Percentiles rank a stretch among this genome's conserved stretches.
Conservation (phyloP, 768 basidiomycete species). For the Rossbeevera mucosa region DNA sequence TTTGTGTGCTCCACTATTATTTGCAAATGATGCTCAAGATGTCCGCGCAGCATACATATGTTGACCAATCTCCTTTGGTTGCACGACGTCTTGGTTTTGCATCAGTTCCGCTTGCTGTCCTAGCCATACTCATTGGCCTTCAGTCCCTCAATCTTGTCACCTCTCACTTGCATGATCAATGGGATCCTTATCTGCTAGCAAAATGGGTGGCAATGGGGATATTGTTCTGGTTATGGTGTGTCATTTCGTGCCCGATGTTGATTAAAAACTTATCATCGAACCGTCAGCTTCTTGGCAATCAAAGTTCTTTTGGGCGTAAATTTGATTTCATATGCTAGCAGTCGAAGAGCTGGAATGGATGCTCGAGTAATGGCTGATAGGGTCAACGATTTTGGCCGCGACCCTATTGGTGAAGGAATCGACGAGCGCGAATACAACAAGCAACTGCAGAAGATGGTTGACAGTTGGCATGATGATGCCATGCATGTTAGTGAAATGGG, state of each 20-base stretch:
- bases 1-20: conserved; percentile 21
- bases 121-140: conserved; percentile 70
- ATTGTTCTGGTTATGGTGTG: conserved; percentile 83
- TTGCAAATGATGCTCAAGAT: conserved; percentile 3
- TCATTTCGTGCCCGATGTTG: conserved; percentile 25
- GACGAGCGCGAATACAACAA: conserved; percentile 88
- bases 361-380: conserved; percentile 66
- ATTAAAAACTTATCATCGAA: background rate
- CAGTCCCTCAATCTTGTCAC: conserved; percentile 64
- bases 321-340: conserved; percentile 77
- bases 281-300: conserved; percentile 65
- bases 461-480: conserved; percentile 66
- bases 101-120: conserved; percentile 82
- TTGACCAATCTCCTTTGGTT: conserved; percentile 93
- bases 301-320: conserved; percentile 93
- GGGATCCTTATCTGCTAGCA: conserved; percentile 41
- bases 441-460: conserved; percentile 68
- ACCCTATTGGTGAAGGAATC: conserved; percentile 85
- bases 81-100: conserved; percentile 93
- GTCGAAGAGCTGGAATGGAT: conserved; percentile 73
- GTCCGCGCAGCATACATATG: conserved; percentile 66
- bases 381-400: conserved; percentile 84
- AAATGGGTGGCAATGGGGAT: conserved; percentile 65
- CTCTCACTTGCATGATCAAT: conserved; percentile 32
- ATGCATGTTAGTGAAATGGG: conserved; percentile 67